Evolutionary conservation across 1,284 basidiomycete genomes (phyloP).

Genomic region (Xanthoconium separans): DNA sequence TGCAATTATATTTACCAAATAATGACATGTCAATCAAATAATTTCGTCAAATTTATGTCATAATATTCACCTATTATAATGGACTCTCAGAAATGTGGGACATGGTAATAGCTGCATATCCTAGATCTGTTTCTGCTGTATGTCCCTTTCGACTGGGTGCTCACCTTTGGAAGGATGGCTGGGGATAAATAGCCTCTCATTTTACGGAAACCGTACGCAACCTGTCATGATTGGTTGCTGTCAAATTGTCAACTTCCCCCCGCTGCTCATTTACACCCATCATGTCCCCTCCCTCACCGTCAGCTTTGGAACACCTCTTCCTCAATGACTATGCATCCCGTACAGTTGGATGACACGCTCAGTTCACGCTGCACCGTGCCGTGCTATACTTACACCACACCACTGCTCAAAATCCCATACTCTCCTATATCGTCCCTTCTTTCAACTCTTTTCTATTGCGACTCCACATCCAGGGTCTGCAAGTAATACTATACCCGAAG

Average conservation of each 20-base stretch:
- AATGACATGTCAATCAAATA: too few species aligned
- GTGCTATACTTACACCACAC: background rate
- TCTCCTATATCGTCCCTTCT: slow-evolving; percentile 10
- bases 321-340: too few species aligned
- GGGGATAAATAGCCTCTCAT: background rate
- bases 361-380: too few species aligned
- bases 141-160: background rate
- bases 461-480: background rate
- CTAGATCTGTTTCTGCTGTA: background rate
- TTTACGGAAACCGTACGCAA: background rate
- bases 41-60: too few species aligned
- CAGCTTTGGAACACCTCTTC: too few species aligned
- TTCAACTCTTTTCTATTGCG: background rate
- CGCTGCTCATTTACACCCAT: too few species aligned
- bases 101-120: background rate
- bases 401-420: slow-evolving; percentile 2
- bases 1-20: too few species aligned
- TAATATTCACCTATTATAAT: too few species aligned
- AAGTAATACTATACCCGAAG: background rate
- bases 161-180: background rate
- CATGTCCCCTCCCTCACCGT: too few species aligned
- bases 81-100: too few species aligned
- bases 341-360: too few species aligned
- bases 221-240: background rate
- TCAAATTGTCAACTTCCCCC: background rate